Base-by-base conservation (phyloP, 2,329 filamentous ascomycete species). In the Xylaria sp. region DNA sequence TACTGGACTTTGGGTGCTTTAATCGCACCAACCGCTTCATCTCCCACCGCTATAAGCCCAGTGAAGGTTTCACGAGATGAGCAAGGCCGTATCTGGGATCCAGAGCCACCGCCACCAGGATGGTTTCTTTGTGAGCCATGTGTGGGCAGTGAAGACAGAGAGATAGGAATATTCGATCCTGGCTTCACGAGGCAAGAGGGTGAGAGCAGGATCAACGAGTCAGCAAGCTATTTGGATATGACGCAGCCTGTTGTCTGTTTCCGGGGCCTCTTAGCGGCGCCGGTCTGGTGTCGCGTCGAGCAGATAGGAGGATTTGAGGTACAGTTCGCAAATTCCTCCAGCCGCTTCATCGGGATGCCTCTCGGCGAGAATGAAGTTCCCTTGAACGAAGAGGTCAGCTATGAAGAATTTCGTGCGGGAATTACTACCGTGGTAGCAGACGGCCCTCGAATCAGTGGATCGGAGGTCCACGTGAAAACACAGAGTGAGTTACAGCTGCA, bases 291-390 rank as follows among this genome's bases (percentile, higher is more conserved):
- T 11, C 54, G 59, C 9, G 20, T 65, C 4, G 33, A 46, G 2
- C 54, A 65, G 20, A 10, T 65, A 48, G 62, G 62, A 31, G 62
- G 62, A 23, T 64, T 64, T 15, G 62, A 64, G 33, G 53, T 64
- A 4, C 28, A 64, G 17, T 64, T 64, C 44, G 31, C 42, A 26
- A 51, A 64, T 31, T 15, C 10, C 44, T 13, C 54, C 2, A 64
- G 42, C 11, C 44, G 62, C 33, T 64, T 57, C 17, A 58, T 64
- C 38, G 62, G 53, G 20, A 64, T 64, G 42, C 62, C 53, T 38
- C 62, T 59, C 6, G 6, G 23, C 20, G 53, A 58, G 0, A 23
- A 31, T 23, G 11, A 59, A n/a, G 51, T 64, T 26, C 62, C 62
- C 13, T 38, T 58, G 5, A 20, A 11, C 10, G 62, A 64, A 49